Base-by-base conservation (phyloP, 1,139 yeast species). In the Taiozyma onychis region DNA sequence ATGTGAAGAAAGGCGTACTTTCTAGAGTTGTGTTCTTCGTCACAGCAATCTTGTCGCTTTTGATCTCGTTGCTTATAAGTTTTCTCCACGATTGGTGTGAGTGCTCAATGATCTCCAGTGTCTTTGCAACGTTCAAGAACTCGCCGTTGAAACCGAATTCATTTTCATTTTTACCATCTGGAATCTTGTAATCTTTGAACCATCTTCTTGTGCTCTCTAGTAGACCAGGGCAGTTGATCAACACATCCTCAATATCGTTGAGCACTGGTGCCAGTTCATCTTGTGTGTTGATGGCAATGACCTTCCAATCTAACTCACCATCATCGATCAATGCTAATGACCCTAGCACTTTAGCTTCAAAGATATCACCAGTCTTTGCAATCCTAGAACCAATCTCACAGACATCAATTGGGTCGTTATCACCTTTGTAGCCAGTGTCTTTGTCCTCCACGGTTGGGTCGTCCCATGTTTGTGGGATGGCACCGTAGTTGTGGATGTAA, bases 391-490 rank as follows among this genome's bases (percentile, higher is more conserved):
- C 97, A 59, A 93, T 89, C 68, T 93, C 99, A 70, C 97, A 87
- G 50, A 93, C 95, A 70, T 93, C 99, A 60, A 93, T 76, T 24
- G 99, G 99, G 72, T 93, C 99, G 65, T 90, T 88, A 72, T 93
- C 99, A 58, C 99, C 99, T 63, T 76, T 78, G 53, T 83, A 78
- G 46, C 73, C 73, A 44, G 78, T 74, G 51, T 72, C 79, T 42
- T 72, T 70, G 56, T 75, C 75, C 47, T 60, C 61, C 44, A 66
- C 63, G 1, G 75, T 72, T 37, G 85, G 84, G 61, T 81, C 83
- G 65, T 93, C 99, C 98, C 98, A 93, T 28, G 99, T 93, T 73
- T 91, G 98, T 45, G 99, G 97, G 69, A 93, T 79, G n/a, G 98
- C 97, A 56, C 99, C 98, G 68, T 91, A 91, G 73, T 91, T 91